Evolutionary conservation across 768 basidiomycete species (phyloP).

Genomic region (Boletus rex-veris): DNA sequence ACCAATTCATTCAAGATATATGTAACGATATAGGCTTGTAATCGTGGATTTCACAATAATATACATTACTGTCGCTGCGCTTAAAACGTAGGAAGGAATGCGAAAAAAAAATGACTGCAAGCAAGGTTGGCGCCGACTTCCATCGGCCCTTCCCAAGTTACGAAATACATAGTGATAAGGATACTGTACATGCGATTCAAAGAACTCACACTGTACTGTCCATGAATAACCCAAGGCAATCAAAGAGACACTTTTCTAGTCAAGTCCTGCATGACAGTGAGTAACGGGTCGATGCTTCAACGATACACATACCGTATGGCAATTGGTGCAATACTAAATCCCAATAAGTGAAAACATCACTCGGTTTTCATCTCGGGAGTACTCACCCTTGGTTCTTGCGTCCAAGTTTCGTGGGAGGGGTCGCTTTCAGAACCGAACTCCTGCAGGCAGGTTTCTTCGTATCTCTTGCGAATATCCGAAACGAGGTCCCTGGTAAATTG

Average conservation of each 20-base stretch:
- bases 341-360: neutral
- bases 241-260: slow-evolving; percentile 7
- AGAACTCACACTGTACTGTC: neutral
- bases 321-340: slow-evolving; percentile 10
- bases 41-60: no score
- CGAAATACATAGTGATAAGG: neutral
- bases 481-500: slow-evolving; percentile 7
- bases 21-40: no score
- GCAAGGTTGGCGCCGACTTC: no score
- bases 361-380: neutral
- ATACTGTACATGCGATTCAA: neutral
- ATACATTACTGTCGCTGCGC: no score
- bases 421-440: neutral
- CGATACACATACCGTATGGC: slow-evolving; percentile 4
- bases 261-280: slow-evolving; percentile 12
- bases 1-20: no score
- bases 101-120: no score
- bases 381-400: slow-evolving; percentile 25
- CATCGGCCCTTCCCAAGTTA: no score
- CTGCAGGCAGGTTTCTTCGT: slow-evolving; percentile 2
- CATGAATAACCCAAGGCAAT: neutral
- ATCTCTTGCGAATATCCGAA: slow-evolving; percentile 9
- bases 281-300: neutral
- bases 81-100: no score
- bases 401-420: neutral